Percentiles rank a stretch among this genome's conserved stretches.
Conservation (phyloP, 2,329 filamentous ascomycete species). For the Ophiocordyceps australis region DNA sequence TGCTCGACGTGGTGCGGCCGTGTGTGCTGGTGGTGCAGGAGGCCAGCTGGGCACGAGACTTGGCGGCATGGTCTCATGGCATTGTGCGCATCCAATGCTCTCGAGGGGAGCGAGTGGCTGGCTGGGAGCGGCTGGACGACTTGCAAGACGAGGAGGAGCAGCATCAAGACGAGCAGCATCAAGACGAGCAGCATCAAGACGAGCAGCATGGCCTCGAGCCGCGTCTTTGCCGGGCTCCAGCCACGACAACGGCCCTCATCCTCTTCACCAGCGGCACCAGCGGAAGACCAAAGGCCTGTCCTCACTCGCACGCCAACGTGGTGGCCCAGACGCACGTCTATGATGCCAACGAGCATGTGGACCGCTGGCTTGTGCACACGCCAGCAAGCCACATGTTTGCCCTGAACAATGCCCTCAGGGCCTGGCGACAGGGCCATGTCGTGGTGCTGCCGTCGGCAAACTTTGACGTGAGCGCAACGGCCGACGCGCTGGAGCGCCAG, state of each 20-base stretch:
- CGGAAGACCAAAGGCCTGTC: conserved; percentile 24
- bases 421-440: conserved; percentile 15
- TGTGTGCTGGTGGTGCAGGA: conserved; percentile 15
- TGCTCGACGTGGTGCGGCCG: conserved; percentile 8
- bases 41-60: conserved; percentile 3
- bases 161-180: too few relatives aligned
- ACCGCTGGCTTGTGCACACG: conserved; percentile 19
- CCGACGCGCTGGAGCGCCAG: conserved; percentile 12
- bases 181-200: neutral
- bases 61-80: conserved; percentile 1
- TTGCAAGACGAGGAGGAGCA: neutral
- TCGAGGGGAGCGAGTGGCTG: conserved; percentile 1
- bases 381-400: conserved; percentile 19
- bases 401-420: conserved; percentile 17
- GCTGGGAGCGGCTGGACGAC: conserved; percentile 5
- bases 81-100: conserved; percentile 9
- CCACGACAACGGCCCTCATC: conserved; percentile 15
- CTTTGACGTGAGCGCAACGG: conserved; percentile 14
- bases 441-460: conserved; percentile 16
- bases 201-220: neutral
- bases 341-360: conserved; percentile 14
- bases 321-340: conserved; percentile 17
- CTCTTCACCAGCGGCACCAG: conserved; percentile 32
- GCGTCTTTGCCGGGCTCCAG: neutral
- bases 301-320: conserved; percentile 20